Base-by-base conservation (phyloP, 768 basidiomycete species). In the Crepidotus variabilis region DNA sequence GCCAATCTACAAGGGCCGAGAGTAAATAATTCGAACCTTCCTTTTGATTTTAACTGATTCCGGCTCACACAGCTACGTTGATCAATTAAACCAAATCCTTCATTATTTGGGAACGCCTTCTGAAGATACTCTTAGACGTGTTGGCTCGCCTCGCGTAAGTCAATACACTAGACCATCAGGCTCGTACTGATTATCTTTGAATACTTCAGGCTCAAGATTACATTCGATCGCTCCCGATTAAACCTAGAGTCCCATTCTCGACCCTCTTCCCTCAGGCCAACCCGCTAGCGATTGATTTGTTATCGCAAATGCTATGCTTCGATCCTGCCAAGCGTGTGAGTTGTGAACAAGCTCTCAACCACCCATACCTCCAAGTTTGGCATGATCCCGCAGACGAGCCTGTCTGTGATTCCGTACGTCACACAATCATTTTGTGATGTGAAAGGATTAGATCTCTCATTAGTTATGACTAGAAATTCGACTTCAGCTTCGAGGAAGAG, bases 31-130 rank as follows among this genome's bases (percentile, higher is more conserved):
- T 49, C 0, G 14, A 14, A 47, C 47, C 16, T 34, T 33, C 22
- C 39, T 39, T 6, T 22, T 59, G 22, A 22, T 21, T 8, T 24
- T 32, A 22, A 49, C 32, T 34, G n/a, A 36, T 32, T 35, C 13
- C 3, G 34, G 13, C 20, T 51, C 8, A 52, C 16, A 14, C 47
- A 93, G 92, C 68, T 98, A 99, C 68, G 96, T 99, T 54, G 97
- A 99, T 70, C 97, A 99, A 70, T 80, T 98, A 51, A 98, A 98
- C 69, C 94, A 97, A 72, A 98, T 99, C 66, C 79, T 99, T 35
- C 95, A 98, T 71, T 93, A 95, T 66, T 85, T 98, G n/a, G 97
- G 97, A 22, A 98, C 97, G 0, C 97, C 96, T 0, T 91, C 92
- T 18, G 97, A 99, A 69, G 93, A 96, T 59, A 97, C 97, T 0